Percentiles rank a stretch among this genome's conserved stretches.
Evolutionary conservation across 306 rosid genomes (phyloP).

Genomic region (Citrullus amarus): DNA sequence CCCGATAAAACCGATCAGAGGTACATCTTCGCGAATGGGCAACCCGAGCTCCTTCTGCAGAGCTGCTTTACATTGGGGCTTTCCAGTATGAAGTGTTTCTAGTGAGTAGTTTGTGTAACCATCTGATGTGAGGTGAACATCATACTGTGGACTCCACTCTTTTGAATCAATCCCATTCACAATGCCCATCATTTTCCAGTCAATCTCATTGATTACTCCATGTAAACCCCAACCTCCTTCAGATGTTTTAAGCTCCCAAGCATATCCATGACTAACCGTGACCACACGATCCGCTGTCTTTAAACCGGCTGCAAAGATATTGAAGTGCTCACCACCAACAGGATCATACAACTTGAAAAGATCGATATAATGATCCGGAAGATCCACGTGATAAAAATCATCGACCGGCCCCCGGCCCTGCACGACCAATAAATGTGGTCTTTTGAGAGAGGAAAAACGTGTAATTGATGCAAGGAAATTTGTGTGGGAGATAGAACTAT

Average conservation of each 20-base stretch:
- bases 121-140: slow-evolving; percentile 57
- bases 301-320: slow-evolving; percentile 91
- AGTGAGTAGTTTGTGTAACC: slow-evolving; percentile 80
- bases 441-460: not conserved
- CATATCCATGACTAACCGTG: slow-evolving; percentile 91
- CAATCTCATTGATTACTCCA: slow-evolving; percentile 56
- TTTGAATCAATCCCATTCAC: slow-evolving; percentile 80
- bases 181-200: slow-evolving; percentile 85
- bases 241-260: slow-evolving; percentile 75
- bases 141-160: slow-evolving; percentile 75
- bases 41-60: slow-evolving; percentile 83
- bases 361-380: slow-evolving; percentile 66
- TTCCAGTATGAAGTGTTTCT: slow-evolving; percentile 58
- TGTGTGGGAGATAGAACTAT: not conserved
- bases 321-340: slow-evolving; percentile 88
- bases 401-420: slow-evolving; percentile 91
- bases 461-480: not conserved
- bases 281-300: slow-evolving; percentile 78
- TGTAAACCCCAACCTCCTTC: slow-evolving; percentile 99
- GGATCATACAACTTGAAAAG: slow-evolving; percentile 67
- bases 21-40: slow-evolving; percentile 65
- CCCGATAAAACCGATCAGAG: slow-evolving; percentile 64
- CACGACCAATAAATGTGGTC: not conserved
- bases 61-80: slow-evolving; percentile 75
- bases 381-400: slow-evolving; percentile 44